Evolutionary conservation across 345 rosid species (phyloP), one percentile per base, ranked within the genome.

Genomic region (Ricinus communis): DNA sequence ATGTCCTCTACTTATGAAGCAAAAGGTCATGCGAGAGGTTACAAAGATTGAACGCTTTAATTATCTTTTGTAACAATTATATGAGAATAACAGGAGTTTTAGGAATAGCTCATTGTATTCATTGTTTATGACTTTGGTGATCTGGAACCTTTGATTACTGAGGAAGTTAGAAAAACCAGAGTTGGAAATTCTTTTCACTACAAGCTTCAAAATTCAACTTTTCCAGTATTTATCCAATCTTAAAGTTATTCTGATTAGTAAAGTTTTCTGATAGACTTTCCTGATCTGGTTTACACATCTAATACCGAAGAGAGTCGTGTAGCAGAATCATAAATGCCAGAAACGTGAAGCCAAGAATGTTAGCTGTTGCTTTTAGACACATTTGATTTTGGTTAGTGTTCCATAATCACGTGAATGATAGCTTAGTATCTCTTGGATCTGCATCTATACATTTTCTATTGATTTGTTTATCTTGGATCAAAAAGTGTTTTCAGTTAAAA

Each of bases 331-430:
- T 38, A 33, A 13, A n/a, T n/a, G n/a, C n/a, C n/a, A n/a, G n/a
- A 2, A 38, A n/a, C 7, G 70, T 50, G 5, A 38, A 38, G 71
- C 71, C n/a, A 49, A 16, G n/a, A 66, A 50, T n/a, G 28, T 33
- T 4, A 12, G n/a, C 2, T 15, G 47, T 7, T 59, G 50, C 66
- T 46, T 1, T 53, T 22, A 28, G 14, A 22, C 14, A 22, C 27
- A 27, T 41, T n/a, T 43, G 66, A 27, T 24, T n/a, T 68, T 12
- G 0, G 33, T n/a, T 31, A 25, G 50, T 40, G 14, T 14, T 38
- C 11, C 21, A 15, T 38, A 27, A 36, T 36, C 4, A 31, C 18
- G n/a, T n/a, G n/a, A 36, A 22, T 55, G 25, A 8, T 14, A 45
- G 38, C 53, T 24, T 16, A 2, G 5, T 12, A 40, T 62, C 31